phyloP scores from a whole-genome alignment of 345 rosid genomes.

The Cardamine occulta region DNA sequence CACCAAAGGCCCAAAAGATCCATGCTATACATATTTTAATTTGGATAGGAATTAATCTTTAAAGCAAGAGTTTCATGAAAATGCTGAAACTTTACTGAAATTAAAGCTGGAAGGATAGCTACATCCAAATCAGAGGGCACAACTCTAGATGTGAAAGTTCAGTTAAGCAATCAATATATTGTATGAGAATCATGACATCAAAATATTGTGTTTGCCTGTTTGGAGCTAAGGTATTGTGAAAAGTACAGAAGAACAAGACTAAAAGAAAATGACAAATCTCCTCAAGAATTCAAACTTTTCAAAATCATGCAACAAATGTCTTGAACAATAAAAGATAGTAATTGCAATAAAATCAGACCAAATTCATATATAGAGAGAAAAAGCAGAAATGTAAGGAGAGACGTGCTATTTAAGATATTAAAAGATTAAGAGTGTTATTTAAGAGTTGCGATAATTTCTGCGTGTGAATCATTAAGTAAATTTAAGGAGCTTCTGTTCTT shows the following conservation, averaged over 20 bases:
- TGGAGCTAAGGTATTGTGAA: neutral
- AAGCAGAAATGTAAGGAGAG: neutral
- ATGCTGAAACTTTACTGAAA: neutral
- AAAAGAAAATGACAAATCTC: neutral
- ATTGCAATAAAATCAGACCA: neutral
- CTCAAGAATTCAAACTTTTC: neutral
- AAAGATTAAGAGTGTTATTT: neutral
- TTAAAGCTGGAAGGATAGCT: neutral
- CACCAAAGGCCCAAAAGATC: neutral
- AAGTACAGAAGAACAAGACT: neutral
- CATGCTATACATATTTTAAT: slow-evolving; percentile 8
- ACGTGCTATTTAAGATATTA: neutral
- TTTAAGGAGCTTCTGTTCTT: neutral
- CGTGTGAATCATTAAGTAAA: neutral
- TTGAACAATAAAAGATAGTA: neutral
- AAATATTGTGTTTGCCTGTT: neutral
- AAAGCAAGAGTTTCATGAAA: slow-evolving; percentile 13
- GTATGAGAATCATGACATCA: slow-evolving; percentile 16
- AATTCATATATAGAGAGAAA: neutral
- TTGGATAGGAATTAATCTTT: neutral
- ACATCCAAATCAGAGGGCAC: neutral
- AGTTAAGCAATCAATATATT: neutral
- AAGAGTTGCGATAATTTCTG: neutral
- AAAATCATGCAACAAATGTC: neutral
- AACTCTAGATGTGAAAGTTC: neutral